phyloP scores from a whole-genome alignment of 441 rosid genomes.

The Erodium texanum region DNA sequence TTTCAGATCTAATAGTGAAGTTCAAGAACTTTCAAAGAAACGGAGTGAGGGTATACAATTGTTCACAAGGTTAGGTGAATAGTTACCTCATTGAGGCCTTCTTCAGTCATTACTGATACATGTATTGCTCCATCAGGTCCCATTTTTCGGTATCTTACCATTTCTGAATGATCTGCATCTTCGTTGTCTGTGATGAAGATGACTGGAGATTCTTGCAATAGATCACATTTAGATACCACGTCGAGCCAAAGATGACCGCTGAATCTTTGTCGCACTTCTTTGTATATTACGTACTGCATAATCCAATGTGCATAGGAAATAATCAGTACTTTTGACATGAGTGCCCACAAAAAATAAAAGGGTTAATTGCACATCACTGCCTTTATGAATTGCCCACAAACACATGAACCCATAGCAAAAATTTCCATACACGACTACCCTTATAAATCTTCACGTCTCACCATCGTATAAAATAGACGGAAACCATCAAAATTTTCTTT shows the following conservation, averaged over 20 bases:
- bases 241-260: conserved; percentile 70
- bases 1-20: not conserved
- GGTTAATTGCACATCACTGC: too few relatives aligned
- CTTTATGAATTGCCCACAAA: too few relatives aligned
- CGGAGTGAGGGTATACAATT: not conserved
- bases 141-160: conserved; percentile 44
- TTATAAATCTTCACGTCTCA: too few relatives aligned
- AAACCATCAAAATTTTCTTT: too few relatives aligned
- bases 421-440: too few relatives aligned
- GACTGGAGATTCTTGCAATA: conserved; percentile 51
- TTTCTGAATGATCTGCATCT: conserved; percentile 37
- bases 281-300: conserved; percentile 62
- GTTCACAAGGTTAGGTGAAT: conserved; percentile 9
- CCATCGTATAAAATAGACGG: too few relatives aligned
- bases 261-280: conserved; percentile 68
- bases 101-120: conserved; percentile 61
- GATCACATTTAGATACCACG: conserved; percentile 80
- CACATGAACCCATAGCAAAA: too few relatives aligned
- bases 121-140: conserved; percentile 66
- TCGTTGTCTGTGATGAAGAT: conserved; percentile 46
- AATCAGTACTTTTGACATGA: not conserved
- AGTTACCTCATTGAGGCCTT: conserved; percentile 59
- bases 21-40: not conserved
- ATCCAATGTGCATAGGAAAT: conserved; percentile 9
- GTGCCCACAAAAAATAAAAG: too few relatives aligned